These are phyloP conservation scores for Strobilomyces confusus DNA, from an alignment of 768 basidiomycete species.

Conservation along the genomic window DNA sequence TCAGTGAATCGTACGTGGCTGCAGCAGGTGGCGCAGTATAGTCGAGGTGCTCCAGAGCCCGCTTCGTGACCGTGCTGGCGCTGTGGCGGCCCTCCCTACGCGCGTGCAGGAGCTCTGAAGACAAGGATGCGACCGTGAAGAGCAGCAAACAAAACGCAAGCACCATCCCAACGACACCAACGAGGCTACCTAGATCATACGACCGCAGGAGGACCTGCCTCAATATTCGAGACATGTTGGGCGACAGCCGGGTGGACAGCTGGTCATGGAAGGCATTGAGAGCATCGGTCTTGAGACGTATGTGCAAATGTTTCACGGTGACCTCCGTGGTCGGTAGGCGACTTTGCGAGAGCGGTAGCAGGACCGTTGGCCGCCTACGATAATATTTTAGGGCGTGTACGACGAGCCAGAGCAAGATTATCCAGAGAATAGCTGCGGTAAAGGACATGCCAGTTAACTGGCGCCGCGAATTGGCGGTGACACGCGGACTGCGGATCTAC, in stretches of 20 bases:
- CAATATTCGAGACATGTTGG: constrained; percentile 24
- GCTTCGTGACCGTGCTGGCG: constrained; percentile 12
- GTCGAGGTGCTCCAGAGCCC: constrained; percentile 6
- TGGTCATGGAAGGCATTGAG: constrained; percentile 49
- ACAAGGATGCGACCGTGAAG: constrained; percentile 30
- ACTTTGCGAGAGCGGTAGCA: constrained; percentile 20
- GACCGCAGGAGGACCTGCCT: constrained; percentile 30
- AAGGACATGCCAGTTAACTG: constrained; percentile 22
- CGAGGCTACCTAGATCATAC: constrained; percentile 49
- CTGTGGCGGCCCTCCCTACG: background rate
- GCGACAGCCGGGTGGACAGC: constrained; percentile 35
- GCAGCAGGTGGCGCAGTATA: background rate
- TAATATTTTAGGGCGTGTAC: constrained; percentile 25
- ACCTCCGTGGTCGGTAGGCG: constrained; percentile 20
- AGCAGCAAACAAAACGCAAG: constrained; percentile 37
- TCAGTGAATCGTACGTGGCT: constrained; percentile 4
- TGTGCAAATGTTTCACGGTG: constrained; percentile 25
- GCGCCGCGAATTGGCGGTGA: no score
- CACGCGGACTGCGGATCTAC: background rate
- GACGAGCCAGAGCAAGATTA: constrained; percentile 22
- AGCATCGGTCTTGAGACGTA: constrained; percentile 44
- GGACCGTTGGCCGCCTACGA: constrained; percentile 10
- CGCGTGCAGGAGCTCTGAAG: constrained; percentile 10
- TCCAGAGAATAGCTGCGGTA: constrained; percentile 18
- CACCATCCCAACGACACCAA: constrained; percentile 48